Conservation (phyloP, 306 rosid genomes). For the Leucaena leucocephala region DNA sequence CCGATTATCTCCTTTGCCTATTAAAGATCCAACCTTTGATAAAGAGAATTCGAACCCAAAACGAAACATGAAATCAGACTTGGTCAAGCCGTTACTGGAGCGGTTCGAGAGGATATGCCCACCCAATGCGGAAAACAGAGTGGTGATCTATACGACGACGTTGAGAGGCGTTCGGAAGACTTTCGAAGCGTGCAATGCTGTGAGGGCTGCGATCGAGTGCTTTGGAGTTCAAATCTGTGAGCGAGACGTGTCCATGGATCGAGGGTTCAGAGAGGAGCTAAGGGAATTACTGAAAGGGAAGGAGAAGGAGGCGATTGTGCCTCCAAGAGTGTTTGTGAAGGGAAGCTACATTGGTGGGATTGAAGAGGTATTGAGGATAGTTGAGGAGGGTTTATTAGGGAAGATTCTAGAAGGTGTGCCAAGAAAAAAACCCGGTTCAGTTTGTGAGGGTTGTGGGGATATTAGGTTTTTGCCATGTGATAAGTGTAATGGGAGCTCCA, state of each 20-base stretch:
- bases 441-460: slow-evolving; percentile 87
- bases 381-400: slow-evolving; percentile 67
- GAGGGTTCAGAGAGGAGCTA: slow-evolving; percentile 70
- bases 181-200: slow-evolving; percentile 78
- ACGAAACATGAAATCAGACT: slow-evolving; percentile 14
- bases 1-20: slow-evolving; percentile 59
- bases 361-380: slow-evolving; percentile 62
- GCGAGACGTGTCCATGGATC: slow-evolving; percentile 89
- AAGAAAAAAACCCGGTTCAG: slow-evolving; percentile 52
- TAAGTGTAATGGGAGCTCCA: slow-evolving; percentile 80
- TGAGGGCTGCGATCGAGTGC: slow-evolving; percentile 62
- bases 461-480: slow-evolving; percentile 82
- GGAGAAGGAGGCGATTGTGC: slow-evolving; percentile 40
- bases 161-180: slow-evolving; percentile 80
- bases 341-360: slow-evolving; percentile 77
- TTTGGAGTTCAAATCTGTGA: slow-evolving; percentile 66
- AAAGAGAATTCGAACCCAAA: slow-evolving; percentile 74
- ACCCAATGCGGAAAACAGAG: slow-evolving; percentile 74
- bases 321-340: slow-evolving; percentile 74
- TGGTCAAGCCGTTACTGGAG: slow-evolving; percentile 25
- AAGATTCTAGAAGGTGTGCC: slow-evolving; percentile 71
- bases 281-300: slow-evolving; percentile 51
- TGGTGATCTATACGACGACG: slow-evolving; percentile 80
- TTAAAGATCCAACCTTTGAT: slow-evolving; percentile 17
- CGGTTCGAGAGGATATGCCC: slow-evolving; percentile 64